Evolutionary conservation across 805 yeast genomes (phyloP).

Genomic region (Candida loeiensis): DNA sequence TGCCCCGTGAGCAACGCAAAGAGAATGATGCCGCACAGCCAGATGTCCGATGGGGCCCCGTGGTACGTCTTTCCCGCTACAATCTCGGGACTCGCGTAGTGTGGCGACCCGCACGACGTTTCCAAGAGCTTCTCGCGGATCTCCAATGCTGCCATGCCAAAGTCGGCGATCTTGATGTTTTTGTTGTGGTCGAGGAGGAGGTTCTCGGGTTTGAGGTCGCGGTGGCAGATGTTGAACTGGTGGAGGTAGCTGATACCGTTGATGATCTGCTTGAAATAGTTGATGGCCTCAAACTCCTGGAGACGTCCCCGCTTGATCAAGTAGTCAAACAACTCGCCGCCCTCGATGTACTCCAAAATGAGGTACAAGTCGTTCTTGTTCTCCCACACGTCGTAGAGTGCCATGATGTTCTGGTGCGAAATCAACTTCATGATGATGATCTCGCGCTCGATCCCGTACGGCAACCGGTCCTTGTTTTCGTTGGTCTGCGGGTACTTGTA

Average conservation of each 20-base stretch:
- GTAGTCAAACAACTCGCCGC: slow-evolving; percentile 93
- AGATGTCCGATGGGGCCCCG: slow-evolving; percentile 94
- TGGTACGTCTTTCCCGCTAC: slow-evolving; percentile 94
- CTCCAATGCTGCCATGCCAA: slow-evolving; percentile 98
- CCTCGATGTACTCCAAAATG: slow-evolving; percentile 93
- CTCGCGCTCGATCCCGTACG: slow-evolving; percentile 84
- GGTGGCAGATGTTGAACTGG: slow-evolving; percentile 81
- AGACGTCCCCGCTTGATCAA: slow-evolving; percentile 84
- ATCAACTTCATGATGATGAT: slow-evolving; percentile 81
- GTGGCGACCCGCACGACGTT: slow-evolving; percentile 97
- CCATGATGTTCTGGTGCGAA: slow-evolving; percentile 74
- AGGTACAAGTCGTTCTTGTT: slow-evolving; percentile 77
- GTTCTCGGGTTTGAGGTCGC: slow-evolving; percentile 84
- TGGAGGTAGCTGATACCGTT: slow-evolving; percentile 83
- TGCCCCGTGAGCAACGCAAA: slow-evolving; percentile 94
- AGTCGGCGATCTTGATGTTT: slow-evolving; percentile 94
- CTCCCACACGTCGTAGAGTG: slow-evolving; percentile 84
- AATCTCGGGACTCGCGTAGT: slow-evolving; percentile 97
- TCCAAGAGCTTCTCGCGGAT: slow-evolving; percentile 76
- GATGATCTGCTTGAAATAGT: slow-evolving; percentile 83
- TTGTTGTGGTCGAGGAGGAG: slow-evolving; percentile 73
- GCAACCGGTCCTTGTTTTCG: slow-evolving; percentile 52
- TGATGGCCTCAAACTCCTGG: slow-evolving; percentile 85
- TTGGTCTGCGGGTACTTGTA: slow-evolving; percentile 33
- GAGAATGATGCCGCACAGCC: slow-evolving; percentile 96